A percentile compares a stretch with the other conserved stretches of the same genome.
These are phyloP conservation scores for Adansonia gregorii DNA, from an alignment of 441 rosid species.

Conservation along the genomic window DNA sequence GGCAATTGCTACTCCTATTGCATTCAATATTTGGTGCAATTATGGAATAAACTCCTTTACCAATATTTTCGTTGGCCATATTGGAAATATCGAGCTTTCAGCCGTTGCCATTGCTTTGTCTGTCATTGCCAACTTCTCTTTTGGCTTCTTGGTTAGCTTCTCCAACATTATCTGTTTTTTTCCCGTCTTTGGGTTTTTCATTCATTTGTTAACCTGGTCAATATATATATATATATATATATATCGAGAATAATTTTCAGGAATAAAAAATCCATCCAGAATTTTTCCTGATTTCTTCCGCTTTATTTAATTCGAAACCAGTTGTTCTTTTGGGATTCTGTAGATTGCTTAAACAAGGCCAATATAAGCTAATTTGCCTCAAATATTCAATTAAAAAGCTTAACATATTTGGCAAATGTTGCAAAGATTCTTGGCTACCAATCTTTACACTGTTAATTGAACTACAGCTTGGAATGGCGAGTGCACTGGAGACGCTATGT, in stretches of 20 bases:
- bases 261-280: neutral
- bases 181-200: too few species aligned
- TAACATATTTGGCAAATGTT: neutral
- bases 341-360: neutral
- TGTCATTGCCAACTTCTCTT: slow-evolving; percentile 81
- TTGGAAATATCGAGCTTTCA: slow-evolving; percentile 83
- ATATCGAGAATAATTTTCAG: too few species aligned
- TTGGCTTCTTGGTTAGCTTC: slow-evolving; percentile 74
- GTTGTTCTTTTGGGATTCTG: too few species aligned
- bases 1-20: slow-evolving; percentile 84
- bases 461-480: slow-evolving; percentile 78
- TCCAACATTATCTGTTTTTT: neutral
- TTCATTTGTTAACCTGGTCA: neutral
- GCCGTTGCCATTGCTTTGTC: slow-evolving; percentile 79
- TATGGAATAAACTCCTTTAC: slow-evolving; percentile 87
- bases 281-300: neutral
- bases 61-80: slow-evolving; percentile 81
- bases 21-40: slow-evolving; percentile 78
- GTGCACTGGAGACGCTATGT: slow-evolving; percentile 73
- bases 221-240: too few species aligned
- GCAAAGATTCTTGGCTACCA: neutral
- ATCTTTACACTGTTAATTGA: too few species aligned
- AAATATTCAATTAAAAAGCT: neutral
- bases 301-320: too few species aligned
- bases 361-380: neutral